These are phyloP conservation scores for Teratosphaeria epicoccoides DNA, from an alignment of 2,329 filamentous ascomycete genomes.

Conservation along the genomic window DNA sequence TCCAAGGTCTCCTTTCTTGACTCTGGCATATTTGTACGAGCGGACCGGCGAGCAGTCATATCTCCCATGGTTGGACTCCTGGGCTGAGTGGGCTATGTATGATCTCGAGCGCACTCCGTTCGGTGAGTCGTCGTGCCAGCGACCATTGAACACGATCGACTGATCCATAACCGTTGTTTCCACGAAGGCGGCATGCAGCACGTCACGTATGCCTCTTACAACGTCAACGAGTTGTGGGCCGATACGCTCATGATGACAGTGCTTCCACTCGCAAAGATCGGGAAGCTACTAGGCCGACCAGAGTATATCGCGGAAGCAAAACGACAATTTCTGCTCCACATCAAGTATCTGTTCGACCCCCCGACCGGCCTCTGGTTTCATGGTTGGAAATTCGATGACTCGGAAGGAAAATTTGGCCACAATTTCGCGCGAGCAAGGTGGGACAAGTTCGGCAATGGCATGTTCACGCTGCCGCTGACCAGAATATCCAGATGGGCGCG, in stretches of 20 bases:
- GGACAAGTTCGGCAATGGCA: neutral
- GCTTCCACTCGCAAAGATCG: constrained; percentile 69
- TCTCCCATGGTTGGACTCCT: constrained; percentile 65
- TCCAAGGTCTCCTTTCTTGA: constrained; percentile 62
- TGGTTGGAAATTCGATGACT: constrained; percentile 66
- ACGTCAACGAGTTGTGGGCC: constrained; percentile 70
- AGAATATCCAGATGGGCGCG: constrained; percentile 39
- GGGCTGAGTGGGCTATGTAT: constrained; percentile 76
- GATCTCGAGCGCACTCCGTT: constrained; percentile 61
- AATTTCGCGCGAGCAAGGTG: constrained; percentile 42
- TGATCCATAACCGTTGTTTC: neutral
- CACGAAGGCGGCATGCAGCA: constrained; percentile 57
- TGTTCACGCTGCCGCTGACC: neutral
- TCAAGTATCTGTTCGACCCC: constrained; percentile 67
- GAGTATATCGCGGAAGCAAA: constrained; percentile 70
- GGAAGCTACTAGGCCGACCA: constrained; percentile 55
- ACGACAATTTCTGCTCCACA: constrained; percentile 64
- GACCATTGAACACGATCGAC: neutral
- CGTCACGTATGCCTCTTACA: constrained; percentile 60
- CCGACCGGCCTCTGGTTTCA: constrained; percentile 67
- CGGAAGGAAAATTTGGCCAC: constrained; percentile 42
- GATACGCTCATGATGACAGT: constrained; percentile 86
- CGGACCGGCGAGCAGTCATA: constrained; percentile 58
- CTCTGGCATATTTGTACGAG: constrained; percentile 68
- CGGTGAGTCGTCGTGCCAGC: neutral